Conservation (phyloP, 176 grass and related monocot species). For the Hyparrhenia diplandra region DNA sequence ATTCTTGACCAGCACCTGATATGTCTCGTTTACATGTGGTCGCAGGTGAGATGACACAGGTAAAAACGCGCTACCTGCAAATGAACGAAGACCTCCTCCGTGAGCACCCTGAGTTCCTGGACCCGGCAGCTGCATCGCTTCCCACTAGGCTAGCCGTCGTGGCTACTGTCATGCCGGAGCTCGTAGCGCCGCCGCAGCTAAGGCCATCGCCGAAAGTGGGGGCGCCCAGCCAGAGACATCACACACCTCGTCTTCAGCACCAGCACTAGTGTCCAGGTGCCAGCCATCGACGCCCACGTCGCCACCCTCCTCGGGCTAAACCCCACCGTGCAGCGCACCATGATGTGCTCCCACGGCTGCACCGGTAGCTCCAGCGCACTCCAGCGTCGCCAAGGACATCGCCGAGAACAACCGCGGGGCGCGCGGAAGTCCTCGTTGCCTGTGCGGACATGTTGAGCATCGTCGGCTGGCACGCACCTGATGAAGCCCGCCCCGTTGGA, state of each 20-base stretch:
- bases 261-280: conserved; percentile 29
- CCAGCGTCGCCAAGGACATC: conserved; percentile 55
- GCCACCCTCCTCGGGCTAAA: conserved; percentile 33
- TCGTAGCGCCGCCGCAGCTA: conserved; percentile 25
- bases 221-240: not conserved
- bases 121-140: not conserved
- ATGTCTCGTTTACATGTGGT: not conserved
- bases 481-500: not conserved
- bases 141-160: no score
- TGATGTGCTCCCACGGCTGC: conserved; percentile 29
- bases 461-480: not conserved
- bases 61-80: no score
- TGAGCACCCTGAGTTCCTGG: not conserved
- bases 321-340: conserved; percentile 9
- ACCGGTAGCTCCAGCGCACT: conserved; percentile 23
- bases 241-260: conserved; percentile 21
- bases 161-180: not conserved
- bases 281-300: conserved; percentile 26
- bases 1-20: no score
- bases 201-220: conserved; percentile 54
- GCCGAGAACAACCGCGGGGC: conserved; percentile 46
- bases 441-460: conserved; percentile 27
- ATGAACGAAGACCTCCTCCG: no score
- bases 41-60: not conserved
- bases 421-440: conserved; percentile 34